Percentiles rank a stretch among this genome's conserved stretches.
Conservation (phyloP, 176 grass and related monocot species). For the Carex pumila region DNA sequence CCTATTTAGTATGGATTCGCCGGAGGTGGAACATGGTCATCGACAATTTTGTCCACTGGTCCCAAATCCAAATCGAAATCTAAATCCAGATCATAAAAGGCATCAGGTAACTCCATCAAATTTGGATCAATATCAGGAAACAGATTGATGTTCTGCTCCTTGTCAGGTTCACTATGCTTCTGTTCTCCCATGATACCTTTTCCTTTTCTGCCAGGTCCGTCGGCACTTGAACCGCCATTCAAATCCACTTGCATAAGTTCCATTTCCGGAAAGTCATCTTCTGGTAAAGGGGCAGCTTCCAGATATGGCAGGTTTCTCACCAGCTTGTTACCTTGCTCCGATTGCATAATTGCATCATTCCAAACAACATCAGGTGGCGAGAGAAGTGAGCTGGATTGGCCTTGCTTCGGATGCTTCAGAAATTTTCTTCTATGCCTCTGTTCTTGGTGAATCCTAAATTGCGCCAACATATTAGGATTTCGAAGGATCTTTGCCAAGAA, state of each 20-base stretch:
- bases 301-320: not conserved
- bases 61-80: slow-evolving; percentile 13
- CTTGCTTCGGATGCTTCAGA: slow-evolving; percentile 41
- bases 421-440: slow-evolving; percentile 52
- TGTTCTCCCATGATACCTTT: slow-evolving; percentile 7
- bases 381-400: slow-evolving; percentile 32
- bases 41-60: not conserved
- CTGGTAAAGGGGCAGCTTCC: slow-evolving; percentile 2
- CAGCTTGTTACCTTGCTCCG: not conserved
- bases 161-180: not conserved
- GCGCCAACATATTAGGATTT: slow-evolving; percentile 52
- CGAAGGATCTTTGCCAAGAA: slow-evolving; percentile 73
- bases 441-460: slow-evolving; percentile 47
- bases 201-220: not conserved
- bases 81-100: slow-evolving; percentile 14
- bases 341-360: not conserved
- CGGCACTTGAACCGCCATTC: not conserved
- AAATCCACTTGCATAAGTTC: not conserved
- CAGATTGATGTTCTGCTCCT: not conserved
- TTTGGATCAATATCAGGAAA: not conserved
- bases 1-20: not conserved
- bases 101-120: slow-evolving; percentile 14
- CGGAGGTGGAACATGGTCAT: not conserved
- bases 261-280: not conserved
- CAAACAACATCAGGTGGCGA: not conserved